phyloP scores from a whole-genome alignment of 2,329 filamentous ascomycete species.

The Fusarium dlaminii region DNA sequence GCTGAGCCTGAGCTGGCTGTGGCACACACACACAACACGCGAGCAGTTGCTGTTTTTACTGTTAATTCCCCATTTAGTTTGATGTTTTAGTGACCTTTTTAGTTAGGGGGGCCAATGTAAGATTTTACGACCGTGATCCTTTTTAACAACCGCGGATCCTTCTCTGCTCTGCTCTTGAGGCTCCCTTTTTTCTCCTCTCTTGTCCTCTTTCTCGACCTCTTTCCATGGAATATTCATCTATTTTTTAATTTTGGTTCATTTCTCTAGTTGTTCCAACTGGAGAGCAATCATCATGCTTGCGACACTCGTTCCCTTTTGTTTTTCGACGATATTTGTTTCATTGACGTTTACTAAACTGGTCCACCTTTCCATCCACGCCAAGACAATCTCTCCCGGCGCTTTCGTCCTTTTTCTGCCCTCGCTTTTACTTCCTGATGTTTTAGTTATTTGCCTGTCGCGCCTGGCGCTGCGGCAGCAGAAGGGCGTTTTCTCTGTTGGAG shows the following conservation, averaged over 20 bases:
- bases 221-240: background rate
- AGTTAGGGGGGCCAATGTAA: background rate
- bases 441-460: slow-evolving; percentile 40
- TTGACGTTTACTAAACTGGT: slow-evolving; percentile 43
- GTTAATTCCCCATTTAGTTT: background rate
- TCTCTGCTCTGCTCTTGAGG: background rate
- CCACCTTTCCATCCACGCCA: slow-evolving; percentile 43
- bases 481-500: slow-evolving; percentile 36
- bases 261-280: background rate
- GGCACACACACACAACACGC: slow-evolving; percentile 29
- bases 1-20: background rate
- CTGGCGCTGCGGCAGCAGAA: slow-evolving; percentile 42
- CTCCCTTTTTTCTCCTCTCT: background rate
- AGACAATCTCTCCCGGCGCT: slow-evolving; percentile 35
- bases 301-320: slow-evolving; percentile 42
- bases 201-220: background rate
- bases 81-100: background rate
- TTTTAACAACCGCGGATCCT: background rate
- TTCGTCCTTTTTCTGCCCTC: slow-evolving; percentile 45
- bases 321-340: slow-evolving; percentile 44
- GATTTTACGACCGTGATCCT: background rate
- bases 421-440: slow-evolving; percentile 42
- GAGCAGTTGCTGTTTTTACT: slow-evolving; percentile 39
- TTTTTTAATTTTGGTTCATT: background rate
- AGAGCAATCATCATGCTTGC: slow-evolving; percentile 30